Evolutionary conservation across 345 rosid species (phyloP), one percentile per base, ranked within the genome.

Genomic region (Salix viminalis): DNA sequence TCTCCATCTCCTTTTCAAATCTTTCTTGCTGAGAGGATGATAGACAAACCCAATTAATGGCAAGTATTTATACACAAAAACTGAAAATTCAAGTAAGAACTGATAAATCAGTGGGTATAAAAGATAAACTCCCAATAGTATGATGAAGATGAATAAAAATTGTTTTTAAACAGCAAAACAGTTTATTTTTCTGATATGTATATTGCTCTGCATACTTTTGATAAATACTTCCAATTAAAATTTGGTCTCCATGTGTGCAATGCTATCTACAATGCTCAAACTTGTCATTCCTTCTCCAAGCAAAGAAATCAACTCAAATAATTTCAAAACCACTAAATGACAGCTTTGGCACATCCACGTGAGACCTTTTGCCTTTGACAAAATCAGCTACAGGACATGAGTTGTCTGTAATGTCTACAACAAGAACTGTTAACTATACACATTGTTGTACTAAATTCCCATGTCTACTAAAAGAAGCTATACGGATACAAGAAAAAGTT

Each of bases 1-100:
- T 82, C 84, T 86, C 88, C 34, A 85, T 91, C 83, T 85, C 90
- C 76, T 73, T 86, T 86, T 87, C 94, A 86, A 87, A 18, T 81
- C 89, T 84, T 79, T 89, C 91, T 77, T 77, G 84, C 94, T 87
- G 84, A 65, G 77, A 74, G 70, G 19, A 75, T 26, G 48, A 32
- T 14, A 74, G 18, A 23, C 24, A 24, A 66, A 4, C 32, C 66
- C 32, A 54, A 19, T 54, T 12, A 21, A n/a, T 15, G 14, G 10
- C 28, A 14, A 56, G 30, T 6, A 13, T 39, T 13, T 24, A 60
- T 4, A 60, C 67, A 39, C 14, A n/a, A 60, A 73, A 15, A 60
- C n/a, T 6, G 4, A 7, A 23, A 54, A 19, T 24, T 8, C 68
- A 60, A 73, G 13, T 23, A 61, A 2, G 42, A 58, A 73, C 3